A percentile compares a stretch with the other conserved stretches of the same genome.
phyloP scores from a whole-genome alignment of 176 grass and related monocot genomes.

The Triticum urartu region DNA sequence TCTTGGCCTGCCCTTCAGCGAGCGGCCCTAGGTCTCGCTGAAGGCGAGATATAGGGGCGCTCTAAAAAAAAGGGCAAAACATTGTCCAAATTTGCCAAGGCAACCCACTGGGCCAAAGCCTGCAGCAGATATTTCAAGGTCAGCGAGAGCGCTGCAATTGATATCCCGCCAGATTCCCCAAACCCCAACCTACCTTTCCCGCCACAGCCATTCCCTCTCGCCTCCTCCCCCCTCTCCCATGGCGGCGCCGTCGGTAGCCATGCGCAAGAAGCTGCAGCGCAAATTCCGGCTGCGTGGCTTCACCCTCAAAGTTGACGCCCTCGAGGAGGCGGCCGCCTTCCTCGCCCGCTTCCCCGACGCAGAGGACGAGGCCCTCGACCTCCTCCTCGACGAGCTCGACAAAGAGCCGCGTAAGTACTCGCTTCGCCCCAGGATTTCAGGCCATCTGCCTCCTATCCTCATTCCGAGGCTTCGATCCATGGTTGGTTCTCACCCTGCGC shows the following conservation, averaged over 20 bases:
- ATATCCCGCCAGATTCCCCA: constrained; percentile 33
- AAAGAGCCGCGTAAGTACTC: constrained; percentile 48
- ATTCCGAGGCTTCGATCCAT: neutral
- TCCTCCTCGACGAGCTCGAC: constrained; percentile 76
- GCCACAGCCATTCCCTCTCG: constrained; percentile 24
- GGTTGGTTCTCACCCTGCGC: neutral
- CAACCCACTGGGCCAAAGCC: neutral
- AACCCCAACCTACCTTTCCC: constrained; percentile 18
- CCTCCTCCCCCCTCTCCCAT: constrained; percentile 8
- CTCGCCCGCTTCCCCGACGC: constrained; percentile 66
- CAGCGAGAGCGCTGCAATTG: neutral
- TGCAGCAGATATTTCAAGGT: neutral
- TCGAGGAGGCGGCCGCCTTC: constrained; percentile 72
- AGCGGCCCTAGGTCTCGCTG: too few relatives aligned
- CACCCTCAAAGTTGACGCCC: constrained; percentile 82
- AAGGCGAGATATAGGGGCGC: too few relatives aligned
- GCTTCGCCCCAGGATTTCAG: neutral
- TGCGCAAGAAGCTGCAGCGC: constrained; percentile 74
- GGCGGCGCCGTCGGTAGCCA: constrained; percentile 47
- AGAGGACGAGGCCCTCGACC: constrained; percentile 86
- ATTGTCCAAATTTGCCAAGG: neutral
- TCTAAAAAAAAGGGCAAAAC: too few relatives aligned
- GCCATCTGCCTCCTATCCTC: neutral
- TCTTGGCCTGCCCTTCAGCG: too few relatives aligned
- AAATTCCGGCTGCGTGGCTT: constrained; percentile 83